These are phyloP conservation scores for Trichoderma harzianum DNA, from an alignment of 2,329 filamentous ascomycete species.

Conservation along the genomic window DNA sequence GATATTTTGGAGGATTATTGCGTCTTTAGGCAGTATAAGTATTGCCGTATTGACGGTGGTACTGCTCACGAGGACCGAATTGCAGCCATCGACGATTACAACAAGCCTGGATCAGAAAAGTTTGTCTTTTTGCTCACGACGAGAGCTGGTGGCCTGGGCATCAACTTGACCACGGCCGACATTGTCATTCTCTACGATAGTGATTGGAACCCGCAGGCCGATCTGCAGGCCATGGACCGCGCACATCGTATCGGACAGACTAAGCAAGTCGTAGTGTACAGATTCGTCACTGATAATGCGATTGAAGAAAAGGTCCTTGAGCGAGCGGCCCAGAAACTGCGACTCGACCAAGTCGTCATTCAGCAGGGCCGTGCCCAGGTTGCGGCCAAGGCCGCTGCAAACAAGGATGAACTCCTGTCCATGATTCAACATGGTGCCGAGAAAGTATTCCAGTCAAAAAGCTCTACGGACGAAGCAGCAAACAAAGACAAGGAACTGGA, in stretches of 20 bases:
- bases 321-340: slow-evolving; percentile 91
- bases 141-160: slow-evolving; percentile 89
- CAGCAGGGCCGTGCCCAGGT: slow-evolving; percentile 94
- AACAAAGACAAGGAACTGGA: slow-evolving; percentile 62
- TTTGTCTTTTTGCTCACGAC: slow-evolving; percentile 96
- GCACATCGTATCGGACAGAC: slow-evolving; percentile 98
- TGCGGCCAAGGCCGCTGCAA: slow-evolving; percentile 84
- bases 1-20: slow-evolving; percentile 99
- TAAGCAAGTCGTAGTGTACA: slow-evolving; percentile 94
- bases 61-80: slow-evolving; percentile 98
- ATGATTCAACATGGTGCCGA: slow-evolving; percentile 99
- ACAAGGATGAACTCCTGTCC: slow-evolving; percentile 90
- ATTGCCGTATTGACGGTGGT: slow-evolving; percentile 94
- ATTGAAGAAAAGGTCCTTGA: slow-evolving; percentile 98
- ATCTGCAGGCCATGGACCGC: slow-evolving; percentile 98
- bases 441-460: slow-evolving; percentile 79
- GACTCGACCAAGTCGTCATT: slow-evolving; percentile 94
- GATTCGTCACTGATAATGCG: slow-evolving; percentile 95
- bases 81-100: slow-evolving; percentile 96
- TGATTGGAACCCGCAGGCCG: slow-evolving; percentile 98
- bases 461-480: slow-evolving; percentile 57
- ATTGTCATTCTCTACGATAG: slow-evolving; percentile 97
- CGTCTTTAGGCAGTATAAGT: slow-evolving; percentile 90
- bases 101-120: slow-evolving; percentile 91
- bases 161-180: slow-evolving; percentile 92